Evolutionary conservation across 73 alveolate species (phyloP).

Genomic region (Uronychia binucleata): DNA sequence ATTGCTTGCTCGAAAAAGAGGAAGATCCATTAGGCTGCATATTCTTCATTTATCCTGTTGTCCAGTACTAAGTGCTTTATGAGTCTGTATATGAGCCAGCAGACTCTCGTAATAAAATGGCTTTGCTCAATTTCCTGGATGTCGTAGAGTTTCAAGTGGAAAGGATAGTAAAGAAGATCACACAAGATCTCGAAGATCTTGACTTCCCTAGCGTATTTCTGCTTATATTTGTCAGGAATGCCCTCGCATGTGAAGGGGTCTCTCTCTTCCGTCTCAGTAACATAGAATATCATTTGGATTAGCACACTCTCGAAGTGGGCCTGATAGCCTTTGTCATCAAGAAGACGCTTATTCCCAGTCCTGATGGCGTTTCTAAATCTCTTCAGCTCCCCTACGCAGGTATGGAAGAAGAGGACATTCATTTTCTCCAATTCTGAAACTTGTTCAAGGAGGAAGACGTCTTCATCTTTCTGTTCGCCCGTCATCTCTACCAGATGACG

Average conservation of each 20-base stretch:
- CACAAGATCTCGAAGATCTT: slow-evolving; percentile 15
- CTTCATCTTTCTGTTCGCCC: slow-evolving; percentile 48
- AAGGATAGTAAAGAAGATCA: slow-evolving; percentile 32
- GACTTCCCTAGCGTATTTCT: slow-evolving; percentile 29
- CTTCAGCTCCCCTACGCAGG: slow-evolving; percentile 32
- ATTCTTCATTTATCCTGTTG: slow-evolving; percentile 11
- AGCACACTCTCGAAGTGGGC: neutral
- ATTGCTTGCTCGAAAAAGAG: slow-evolving; percentile 48
- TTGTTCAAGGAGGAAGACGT: slow-evolving; percentile 45
- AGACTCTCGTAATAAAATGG: slow-evolving; percentile 1
- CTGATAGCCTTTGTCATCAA: slow-evolving; percentile 8
- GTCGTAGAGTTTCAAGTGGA: neutral
- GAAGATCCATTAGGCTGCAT: slow-evolving; percentile 43
- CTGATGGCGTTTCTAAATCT: slow-evolving; percentile 22
- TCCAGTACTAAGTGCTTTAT: slow-evolving; percentile 32
- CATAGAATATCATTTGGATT: slow-evolving; percentile 3
- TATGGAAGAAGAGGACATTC: slow-evolving; percentile 31
- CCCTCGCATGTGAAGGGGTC: slow-evolving; percentile 49
- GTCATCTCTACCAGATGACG: slow-evolving; percentile 34
- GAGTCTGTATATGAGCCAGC: slow-evolving; percentile 13
- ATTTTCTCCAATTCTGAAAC: slow-evolving; percentile 8
- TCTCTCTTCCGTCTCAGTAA: slow-evolving; percentile 26
- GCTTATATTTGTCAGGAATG: slow-evolving; percentile 10
- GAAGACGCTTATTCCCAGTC: neutral
- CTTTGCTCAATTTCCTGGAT: neutral